These are phyloP conservation scores for Pseudopediastrum boryanum DNA, from an alignment of 139 green algal genomes.

Conservation along the genomic window DNA sequence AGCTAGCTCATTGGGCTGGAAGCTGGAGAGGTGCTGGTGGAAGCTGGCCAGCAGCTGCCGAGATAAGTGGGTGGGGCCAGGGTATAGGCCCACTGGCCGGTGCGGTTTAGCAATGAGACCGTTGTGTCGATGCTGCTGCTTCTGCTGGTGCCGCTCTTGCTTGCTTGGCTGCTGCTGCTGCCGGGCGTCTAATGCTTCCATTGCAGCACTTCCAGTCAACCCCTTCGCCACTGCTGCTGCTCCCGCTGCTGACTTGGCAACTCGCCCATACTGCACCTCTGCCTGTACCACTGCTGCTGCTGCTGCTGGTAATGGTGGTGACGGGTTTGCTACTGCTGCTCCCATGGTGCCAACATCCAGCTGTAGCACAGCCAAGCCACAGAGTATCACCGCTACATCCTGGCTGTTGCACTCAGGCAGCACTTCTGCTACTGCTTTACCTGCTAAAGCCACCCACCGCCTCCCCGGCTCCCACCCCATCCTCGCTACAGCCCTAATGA, in stretches of 20 bases:
- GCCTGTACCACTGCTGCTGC: slow-evolving; percentile 25
- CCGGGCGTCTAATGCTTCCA: too few relatives aligned
- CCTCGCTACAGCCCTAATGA: too few relatives aligned
- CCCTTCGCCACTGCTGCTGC: too few relatives aligned
- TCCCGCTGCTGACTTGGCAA: background rate
- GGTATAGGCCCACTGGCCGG: too few relatives aligned
- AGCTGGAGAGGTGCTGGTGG: background rate
- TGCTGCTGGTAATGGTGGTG: background rate
- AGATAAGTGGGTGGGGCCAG: too few relatives aligned
- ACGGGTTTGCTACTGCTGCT: background rate
- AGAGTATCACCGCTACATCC: background rate
- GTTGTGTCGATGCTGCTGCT: too few relatives aligned
- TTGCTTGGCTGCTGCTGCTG: background rate
- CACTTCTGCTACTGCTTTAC: background rate
- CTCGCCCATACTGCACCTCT: background rate
- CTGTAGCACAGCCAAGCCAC: background rate
- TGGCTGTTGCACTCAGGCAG: background rate
- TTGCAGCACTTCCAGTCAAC: too few relatives aligned
- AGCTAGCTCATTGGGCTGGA: background rate
- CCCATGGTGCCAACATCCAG: background rate
- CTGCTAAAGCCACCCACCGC: background rate
- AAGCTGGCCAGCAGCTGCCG: background rate
- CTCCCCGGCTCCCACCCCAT: background rate
- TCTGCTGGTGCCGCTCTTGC: too few relatives aligned
- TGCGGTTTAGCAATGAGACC: too few relatives aligned